Percentiles rank a stretch among this genome's conserved stretches.
These are phyloP conservation scores for Trichoderma aggressivum DNA, from an alignment of 2,329 filamentous ascomycete genomes.

Conservation along the genomic window DNA sequence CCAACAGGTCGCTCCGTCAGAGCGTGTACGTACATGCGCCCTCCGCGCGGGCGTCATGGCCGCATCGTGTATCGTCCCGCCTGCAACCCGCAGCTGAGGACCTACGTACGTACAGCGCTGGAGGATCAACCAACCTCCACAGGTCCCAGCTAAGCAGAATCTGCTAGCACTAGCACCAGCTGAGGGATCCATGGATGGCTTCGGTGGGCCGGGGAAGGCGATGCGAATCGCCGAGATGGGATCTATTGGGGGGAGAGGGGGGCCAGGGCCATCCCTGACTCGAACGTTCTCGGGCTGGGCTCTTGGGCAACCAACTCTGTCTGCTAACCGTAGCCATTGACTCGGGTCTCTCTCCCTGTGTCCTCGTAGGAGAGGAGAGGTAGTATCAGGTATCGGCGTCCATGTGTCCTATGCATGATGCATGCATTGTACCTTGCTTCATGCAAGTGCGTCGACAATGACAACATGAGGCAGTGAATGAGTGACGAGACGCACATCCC, in stretches of 20 bases:
- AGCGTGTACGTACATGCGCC: background rate
- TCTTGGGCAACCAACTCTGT: background rate
- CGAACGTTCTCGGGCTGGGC: background rate
- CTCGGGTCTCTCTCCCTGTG: background rate
- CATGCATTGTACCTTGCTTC: background rate
- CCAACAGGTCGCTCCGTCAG: background rate
- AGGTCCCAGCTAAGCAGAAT: background rate
- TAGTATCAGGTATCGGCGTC: background rate
- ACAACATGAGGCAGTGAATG: background rate
- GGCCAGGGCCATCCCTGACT: background rate
- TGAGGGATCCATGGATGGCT: background rate
- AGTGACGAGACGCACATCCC: too few relatives aligned
- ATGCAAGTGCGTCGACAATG: background rate
- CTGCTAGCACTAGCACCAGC: background rate
- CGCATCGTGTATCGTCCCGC: background rate
- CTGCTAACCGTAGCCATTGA: background rate
- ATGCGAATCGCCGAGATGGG: slow-evolving; percentile 9
- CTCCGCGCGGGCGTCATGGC: background rate
- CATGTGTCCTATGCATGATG: background rate
- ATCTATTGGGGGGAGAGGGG: background rate
- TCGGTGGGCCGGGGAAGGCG: slow-evolving; percentile 7
- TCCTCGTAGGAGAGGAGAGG: background rate
- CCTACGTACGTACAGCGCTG: background rate
- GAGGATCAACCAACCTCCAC: background rate
- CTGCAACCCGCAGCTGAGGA: slow-evolving; percentile 4